phyloP scores from a whole-genome alignment of 768 basidiomycete genomes.

The Zangia roseola region DNA sequence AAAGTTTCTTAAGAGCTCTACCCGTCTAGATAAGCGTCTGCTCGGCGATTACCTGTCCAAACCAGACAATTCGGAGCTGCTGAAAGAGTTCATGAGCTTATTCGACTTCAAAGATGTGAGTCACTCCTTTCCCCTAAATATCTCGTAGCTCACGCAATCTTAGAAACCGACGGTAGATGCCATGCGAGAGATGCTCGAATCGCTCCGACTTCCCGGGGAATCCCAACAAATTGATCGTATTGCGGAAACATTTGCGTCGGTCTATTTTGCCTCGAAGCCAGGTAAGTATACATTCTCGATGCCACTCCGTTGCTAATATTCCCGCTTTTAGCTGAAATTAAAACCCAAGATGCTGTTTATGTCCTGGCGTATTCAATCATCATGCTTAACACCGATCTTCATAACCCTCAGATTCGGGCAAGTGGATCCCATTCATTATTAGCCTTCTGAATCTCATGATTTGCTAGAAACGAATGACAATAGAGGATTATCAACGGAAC shows the following conservation, averaged over 20 bases:
- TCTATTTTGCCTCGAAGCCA: constrained; percentile 84
- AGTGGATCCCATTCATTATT: constrained; percentile 26
- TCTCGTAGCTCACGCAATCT: constrained; percentile 1
- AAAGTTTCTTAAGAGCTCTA: constrained; percentile 78
- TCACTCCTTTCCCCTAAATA: constrained; percentile 5
- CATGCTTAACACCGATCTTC: constrained; percentile 96
- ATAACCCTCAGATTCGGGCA: constrained; percentile 91
- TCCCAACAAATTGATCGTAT: constrained; percentile 91
- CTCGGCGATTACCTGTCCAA: constrained; percentile 92
- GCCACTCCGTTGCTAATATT: background rate
- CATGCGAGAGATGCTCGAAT: constrained; percentile 90
- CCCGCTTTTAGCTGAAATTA: constrained; percentile 68
- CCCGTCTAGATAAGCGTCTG: constrained; percentile 86
- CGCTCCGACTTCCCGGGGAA: constrained; percentile 94
- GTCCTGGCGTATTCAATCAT: constrained; percentile 95
- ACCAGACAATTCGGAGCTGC: constrained; percentile 79
- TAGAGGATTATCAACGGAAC: constrained; percentile 92
- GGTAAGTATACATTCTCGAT: constrained; percentile 39
- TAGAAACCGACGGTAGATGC: constrained; percentile 96
- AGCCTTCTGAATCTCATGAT: constrained; percentile 4
- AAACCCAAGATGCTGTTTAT: constrained; percentile 89
- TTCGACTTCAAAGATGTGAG: constrained; percentile 89
- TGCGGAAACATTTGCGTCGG: constrained; percentile 90
- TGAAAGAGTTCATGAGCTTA: constrained; percentile 83
- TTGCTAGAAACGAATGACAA: constrained; percentile 87